Evolutionary conservation across 2,329 filamentous ascomycete genomes (phyloP), one percentile per base, ranked within the genome.

Genomic region (Fusarium graminum): DNA sequence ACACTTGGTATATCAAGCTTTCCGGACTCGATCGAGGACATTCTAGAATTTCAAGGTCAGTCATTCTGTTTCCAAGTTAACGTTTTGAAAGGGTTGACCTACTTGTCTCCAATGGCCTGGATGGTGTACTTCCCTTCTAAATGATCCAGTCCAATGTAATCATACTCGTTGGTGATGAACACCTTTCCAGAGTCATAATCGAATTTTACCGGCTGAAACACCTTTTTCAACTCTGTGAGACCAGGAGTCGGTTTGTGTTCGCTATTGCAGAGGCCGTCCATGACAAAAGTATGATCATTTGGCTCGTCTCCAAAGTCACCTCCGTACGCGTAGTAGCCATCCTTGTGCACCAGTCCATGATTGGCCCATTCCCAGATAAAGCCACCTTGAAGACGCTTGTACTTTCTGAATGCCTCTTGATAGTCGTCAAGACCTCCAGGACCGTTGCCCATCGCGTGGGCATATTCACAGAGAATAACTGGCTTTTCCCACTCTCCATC

Each of bases 351-450:
- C 5, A 60, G 22, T 13, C 58, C 58, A 3, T 60, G 58, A 6
- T 60, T 60, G 3, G 58, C 55, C 58, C 58, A 60, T 12, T 60
- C 58, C 58, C 58, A 60, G 19, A 60, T 60, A 2, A 60, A 60
- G 0, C 58, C 58, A 2, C 58, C 58, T 10, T 60, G 58, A 0
- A 60, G 58, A 0, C 58, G 55, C 10, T 60, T 17, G 3, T 60
- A 60, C 14, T 54, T 53, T 0, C 58, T 45, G 19, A 60, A 60
- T 1, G 55, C 55, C 0, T 36, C 34, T n/a, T 60, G 55, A 1
- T 60, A 60, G 0, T 60, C 55, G 13, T 60, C 55, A 0, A 60
- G 29, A 1, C 16, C 58, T 1, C 58, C 58, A 0, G 58, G 58
- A 0, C 58, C 58, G 3, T 60, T 60, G 0, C 55, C 55, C 58